Conservation (phyloP, 2,329 filamentous ascomycete genomes). For the Apiospora kogelbergensis region DNA sequence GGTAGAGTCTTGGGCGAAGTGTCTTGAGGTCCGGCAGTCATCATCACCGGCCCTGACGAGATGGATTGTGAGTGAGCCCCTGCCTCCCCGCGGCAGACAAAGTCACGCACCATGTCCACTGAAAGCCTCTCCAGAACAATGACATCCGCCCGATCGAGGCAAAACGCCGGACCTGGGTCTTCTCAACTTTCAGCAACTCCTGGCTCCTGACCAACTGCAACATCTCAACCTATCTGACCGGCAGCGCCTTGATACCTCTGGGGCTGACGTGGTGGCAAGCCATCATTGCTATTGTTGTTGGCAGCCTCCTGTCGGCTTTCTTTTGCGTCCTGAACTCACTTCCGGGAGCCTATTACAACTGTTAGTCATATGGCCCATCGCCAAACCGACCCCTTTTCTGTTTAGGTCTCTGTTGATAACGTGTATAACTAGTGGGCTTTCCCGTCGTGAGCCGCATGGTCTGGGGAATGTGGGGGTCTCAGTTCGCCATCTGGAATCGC, state of each 20-base stretch:
- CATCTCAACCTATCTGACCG: constrained; percentile 39
- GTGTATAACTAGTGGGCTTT: constrained; percentile 41
- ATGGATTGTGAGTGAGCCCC: not conserved
- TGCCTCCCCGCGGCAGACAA: not conserved
- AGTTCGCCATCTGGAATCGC: constrained; percentile 44
- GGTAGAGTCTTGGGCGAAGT: not conserved
- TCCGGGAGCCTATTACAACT: not conserved
- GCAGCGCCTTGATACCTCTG: constrained; percentile 37
- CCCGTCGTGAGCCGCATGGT: constrained; percentile 41
- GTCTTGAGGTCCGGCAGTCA: not conserved
- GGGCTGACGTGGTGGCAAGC: constrained; percentile 52
- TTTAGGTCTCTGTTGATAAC: constrained; percentile 28
- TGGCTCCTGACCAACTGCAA: constrained; percentile 42
- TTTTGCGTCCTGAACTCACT: constrained; percentile 39
- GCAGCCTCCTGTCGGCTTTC: constrained; percentile 39
- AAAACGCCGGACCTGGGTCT: constrained; percentile 40
- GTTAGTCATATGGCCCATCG: not conserved
- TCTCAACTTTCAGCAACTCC: constrained; percentile 40
- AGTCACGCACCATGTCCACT: not conserved
- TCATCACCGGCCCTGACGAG: not conserved
- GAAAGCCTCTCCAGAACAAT: constrained; percentile 29
- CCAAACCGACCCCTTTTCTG: not conserved
- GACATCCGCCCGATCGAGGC: constrained; percentile 39
- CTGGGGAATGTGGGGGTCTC: constrained; percentile 44
- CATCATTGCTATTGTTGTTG: constrained; percentile 39